Evolutionary conservation across 2,329 filamentous ascomycete genomes (phyloP).

Genomic region (Chaetomium strumarium): DNA sequence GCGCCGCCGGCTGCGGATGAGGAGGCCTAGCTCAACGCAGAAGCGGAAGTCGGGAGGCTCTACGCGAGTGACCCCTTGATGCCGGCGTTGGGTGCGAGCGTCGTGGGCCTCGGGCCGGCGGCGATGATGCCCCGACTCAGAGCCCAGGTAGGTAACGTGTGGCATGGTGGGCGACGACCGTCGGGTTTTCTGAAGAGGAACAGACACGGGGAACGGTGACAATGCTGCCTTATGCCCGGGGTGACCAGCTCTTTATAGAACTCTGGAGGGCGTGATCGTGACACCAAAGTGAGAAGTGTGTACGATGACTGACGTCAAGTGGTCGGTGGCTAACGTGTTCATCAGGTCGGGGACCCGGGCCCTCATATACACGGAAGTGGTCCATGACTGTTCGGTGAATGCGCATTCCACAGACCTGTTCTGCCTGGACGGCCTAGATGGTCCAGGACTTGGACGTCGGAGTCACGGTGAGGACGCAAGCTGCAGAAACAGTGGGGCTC

Average conservation of each 20-base stretch:
- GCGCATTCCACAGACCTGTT: background rate
- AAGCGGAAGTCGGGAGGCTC: slow-evolving; percentile 22
- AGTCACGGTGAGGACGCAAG: slow-evolving; percentile 12
- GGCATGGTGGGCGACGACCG: slow-evolving; percentile 13
- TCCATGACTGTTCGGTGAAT: slow-evolving; percentile 2
- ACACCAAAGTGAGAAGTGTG: too few relatives aligned
- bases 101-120: background rate
- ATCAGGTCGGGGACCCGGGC: background rate
- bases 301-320: background rate
- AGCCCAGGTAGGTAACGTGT: slow-evolving; percentile 5
- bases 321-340: background rate
- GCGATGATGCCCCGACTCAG: background rate
- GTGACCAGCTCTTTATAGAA: background rate
- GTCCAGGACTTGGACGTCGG: background rate
- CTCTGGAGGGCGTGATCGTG: too few relatives aligned
- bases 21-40: slow-evolving; percentile 22
- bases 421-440: slow-evolving; percentile 4
- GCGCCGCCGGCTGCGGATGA: slow-evolving; percentile 22
- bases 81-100: background rate
- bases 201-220: too few relatives aligned
- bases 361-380: slow-evolving; percentile 9
- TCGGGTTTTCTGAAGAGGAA: background rate
- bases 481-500: slow-evolving; percentile 4
- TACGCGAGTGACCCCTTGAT: background rate
- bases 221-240: background rate